Evolutionary conservation across 2,329 filamentous ascomycete genomes (phyloP).

Genomic region (Fusarium sp.): DNA sequence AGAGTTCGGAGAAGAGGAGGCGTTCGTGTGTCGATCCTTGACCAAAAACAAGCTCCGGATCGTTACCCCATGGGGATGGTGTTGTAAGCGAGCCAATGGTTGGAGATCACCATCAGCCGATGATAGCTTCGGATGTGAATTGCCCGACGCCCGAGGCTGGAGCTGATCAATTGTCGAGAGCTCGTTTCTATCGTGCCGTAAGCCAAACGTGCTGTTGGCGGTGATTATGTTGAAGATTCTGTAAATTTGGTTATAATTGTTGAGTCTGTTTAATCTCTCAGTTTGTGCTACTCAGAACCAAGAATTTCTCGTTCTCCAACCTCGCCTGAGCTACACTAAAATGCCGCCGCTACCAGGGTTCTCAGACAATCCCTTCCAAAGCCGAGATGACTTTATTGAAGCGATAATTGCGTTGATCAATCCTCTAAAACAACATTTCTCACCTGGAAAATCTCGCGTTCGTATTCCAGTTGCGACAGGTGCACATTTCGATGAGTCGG

Average conservation of each 20-base stretch:
- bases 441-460: conserved; percentile 48
- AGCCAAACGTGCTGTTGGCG: background rate
- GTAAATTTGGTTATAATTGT: background rate
- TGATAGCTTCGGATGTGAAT: conserved; percentile 15
- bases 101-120: background rate
- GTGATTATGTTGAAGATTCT: background rate
- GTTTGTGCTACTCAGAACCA: background rate
- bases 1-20: background rate
- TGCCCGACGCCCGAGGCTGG: conserved; percentile 27
- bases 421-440: conserved; percentile 49
- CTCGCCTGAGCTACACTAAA: background rate
- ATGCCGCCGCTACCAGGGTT: conserved; percentile 54
- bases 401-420: conserved; percentile 49
- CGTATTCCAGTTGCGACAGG: conserved; percentile 50
- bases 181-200: background rate
- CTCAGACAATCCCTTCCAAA: conserved; percentile 52
- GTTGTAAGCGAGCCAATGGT: conserved; percentile 27
- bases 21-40: background rate
- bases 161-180: background rate
- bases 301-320: background rate
- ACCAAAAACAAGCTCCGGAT: background rate
- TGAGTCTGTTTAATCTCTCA: background rate
- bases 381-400: conserved; percentile 48
- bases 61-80: conserved; percentile 9
- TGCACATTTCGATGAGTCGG: conserved; percentile 55